Conservation (phyloP, 768 basidiomycete species). For the Suillus bovinus region DNA sequence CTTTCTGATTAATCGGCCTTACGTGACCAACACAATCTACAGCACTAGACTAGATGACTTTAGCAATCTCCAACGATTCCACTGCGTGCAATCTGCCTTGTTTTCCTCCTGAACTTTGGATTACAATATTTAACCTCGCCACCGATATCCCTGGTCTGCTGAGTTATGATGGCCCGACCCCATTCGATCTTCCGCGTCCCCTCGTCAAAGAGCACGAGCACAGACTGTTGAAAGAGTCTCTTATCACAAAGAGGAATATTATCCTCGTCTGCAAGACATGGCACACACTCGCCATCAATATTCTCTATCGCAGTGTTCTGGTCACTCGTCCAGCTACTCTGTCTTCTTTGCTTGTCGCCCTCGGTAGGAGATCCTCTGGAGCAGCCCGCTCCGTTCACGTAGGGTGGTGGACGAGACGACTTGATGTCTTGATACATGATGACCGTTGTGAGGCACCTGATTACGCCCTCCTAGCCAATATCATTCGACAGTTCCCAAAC, state of each 20-base stretch:
- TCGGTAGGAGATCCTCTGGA: conserved; percentile 13
- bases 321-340: conserved; percentile 22
- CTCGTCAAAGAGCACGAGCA: conserved; percentile 21
- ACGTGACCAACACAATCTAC: neutral
- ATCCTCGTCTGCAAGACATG: conserved; percentile 27
- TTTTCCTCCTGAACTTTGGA: conserved; percentile 32
- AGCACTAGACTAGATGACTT: conserved; percentile 14
- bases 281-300: conserved; percentile 22
- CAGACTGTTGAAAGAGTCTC: conserved; percentile 19
- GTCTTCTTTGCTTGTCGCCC: conserved; percentile 15
- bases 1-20: neutral
- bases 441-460: conserved; percentile 27
- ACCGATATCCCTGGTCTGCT: conserved; percentile 17
- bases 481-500: conserved; percentile 28
- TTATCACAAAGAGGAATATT: conserved; percentile 23
- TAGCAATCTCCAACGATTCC: conserved; percentile 1
- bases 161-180: conserved; percentile 11
- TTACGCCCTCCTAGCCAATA: conserved; percentile 22
- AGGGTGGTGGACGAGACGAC: conserved; percentile 30
- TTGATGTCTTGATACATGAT: conserved; percentile 26
- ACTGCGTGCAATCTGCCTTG: neutral
- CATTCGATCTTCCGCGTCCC: conserved; percentile 21
- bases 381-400: conserved; percentile 9
- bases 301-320: conserved; percentile 25
- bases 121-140: conserved; percentile 25